Percentiles rank a stretch among this genome's conserved stretches.
These are phyloP conservation scores for Myriosclerotinia scirpicola DNA, from an alignment of 2,329 filamentous ascomycete species.

Conservation along the genomic window DNA sequence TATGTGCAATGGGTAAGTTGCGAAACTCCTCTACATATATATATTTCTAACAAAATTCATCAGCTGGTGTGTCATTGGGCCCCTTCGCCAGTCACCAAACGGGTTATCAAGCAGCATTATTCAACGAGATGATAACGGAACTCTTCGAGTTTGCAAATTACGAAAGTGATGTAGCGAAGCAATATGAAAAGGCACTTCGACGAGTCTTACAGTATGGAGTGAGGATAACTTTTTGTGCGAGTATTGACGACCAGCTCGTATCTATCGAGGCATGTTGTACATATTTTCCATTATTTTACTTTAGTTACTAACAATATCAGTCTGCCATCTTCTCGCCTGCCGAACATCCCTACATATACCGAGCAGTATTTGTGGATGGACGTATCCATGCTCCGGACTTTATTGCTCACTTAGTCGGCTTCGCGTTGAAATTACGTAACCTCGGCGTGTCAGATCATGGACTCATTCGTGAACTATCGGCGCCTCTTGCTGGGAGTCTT, in stretches of 20 bases:
- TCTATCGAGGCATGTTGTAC: constrained; percentile 71
- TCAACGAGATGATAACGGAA: constrained; percentile 89
- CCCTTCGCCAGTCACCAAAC: constrained; percentile 62
- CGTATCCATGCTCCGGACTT: constrained; percentile 92
- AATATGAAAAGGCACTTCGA: constrained; percentile 75
- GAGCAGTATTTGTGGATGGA: constrained; percentile 94
- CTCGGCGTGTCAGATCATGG: constrained; percentile 91
- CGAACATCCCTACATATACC: constrained; percentile 88
- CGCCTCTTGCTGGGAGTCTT: constrained; percentile 83
- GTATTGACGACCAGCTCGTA: constrained; percentile 95
- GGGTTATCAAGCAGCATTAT: constrained; percentile 48
- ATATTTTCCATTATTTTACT: background rate
- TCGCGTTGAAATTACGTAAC: constrained; percentile 90
- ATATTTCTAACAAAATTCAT: constrained; percentile 32
- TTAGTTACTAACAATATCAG: constrained; percentile 42
- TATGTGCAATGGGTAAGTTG: constrained; percentile 70
- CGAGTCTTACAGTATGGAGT: constrained; percentile 75
- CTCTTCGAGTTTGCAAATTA: constrained; percentile 90
- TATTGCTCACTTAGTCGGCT: constrained; percentile 87
- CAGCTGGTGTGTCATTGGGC: constrained; percentile 89
- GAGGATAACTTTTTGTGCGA: constrained; percentile 83
- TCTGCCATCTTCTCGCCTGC: constrained; percentile 86
- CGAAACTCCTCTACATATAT: background rate
- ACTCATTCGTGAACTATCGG: constrained; percentile 83
- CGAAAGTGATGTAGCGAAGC: constrained; percentile 76